Evolutionary conservation across 768 basidiomycete genomes (phyloP).

Genomic region (Trametopsis cervina): DNA sequence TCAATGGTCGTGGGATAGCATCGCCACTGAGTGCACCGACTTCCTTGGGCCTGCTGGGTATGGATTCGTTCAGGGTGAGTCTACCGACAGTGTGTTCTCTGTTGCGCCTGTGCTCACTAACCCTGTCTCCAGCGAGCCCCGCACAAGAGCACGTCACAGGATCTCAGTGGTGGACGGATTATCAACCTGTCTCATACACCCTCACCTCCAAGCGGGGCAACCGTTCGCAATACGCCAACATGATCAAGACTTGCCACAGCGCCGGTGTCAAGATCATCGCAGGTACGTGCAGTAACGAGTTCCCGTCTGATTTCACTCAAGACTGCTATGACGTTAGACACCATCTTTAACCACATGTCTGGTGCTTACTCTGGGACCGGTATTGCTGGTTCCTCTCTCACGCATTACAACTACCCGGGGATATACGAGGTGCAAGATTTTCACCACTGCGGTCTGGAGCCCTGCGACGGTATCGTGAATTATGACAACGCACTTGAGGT

Average conservation of each 20-base stretch:
- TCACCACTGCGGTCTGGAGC: conserved; percentile 55
- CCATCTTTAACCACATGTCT: conserved; percentile 64
- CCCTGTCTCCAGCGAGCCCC: conserved; percentile 32
- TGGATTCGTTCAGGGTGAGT: conserved; percentile 58
- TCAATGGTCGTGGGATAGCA: conserved; percentile 48
- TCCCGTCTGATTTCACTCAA: not conserved
- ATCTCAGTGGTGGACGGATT: conserved; percentile 69
- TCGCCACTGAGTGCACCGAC: conserved; percentile 56
- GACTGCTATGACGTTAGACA: conserved; percentile 26
- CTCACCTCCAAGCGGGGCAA: conserved; percentile 61
- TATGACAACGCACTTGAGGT: conserved; percentile 49
- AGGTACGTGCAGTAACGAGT: conserved; percentile 17
- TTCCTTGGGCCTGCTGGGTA: conserved; percentile 67
- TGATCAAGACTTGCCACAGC: conserved; percentile 32
- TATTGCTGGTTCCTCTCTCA: conserved; percentile 41
- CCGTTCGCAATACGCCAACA: conserved; percentile 39
- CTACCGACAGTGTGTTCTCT: too few relatives aligned
- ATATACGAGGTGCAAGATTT: conserved; percentile 36
- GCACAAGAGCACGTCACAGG: conserved; percentile 54
- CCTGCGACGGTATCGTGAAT: conserved; percentile 46
- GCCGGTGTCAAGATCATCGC: conserved; percentile 35
- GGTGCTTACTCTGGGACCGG: conserved; percentile 41
- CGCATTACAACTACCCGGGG: conserved; percentile 37
- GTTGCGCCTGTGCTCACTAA: too few relatives aligned
- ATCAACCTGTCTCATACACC: conserved; percentile 61